Conservation (phyloP, 805 yeast species). For the Wickerhamiella allomyrinae region DNA sequence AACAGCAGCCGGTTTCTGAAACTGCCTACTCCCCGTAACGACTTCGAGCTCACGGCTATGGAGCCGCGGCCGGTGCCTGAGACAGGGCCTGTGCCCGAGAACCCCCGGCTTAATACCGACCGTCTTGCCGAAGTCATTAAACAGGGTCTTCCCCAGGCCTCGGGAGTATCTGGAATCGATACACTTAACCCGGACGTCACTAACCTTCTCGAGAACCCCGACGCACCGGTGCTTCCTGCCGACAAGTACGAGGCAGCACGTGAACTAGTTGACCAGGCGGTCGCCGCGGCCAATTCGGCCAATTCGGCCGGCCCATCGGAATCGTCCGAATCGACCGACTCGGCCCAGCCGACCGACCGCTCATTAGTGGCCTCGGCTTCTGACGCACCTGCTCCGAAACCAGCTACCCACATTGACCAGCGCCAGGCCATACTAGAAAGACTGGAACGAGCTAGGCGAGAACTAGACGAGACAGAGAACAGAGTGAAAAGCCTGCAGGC, state of each 20-base stretch:
- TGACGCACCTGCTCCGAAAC: too few relatives aligned
- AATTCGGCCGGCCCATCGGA: too few relatives aligned
- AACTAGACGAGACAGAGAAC: too few relatives aligned
- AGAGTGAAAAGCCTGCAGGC: too few relatives aligned
- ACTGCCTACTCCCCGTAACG: constrained; percentile 30
- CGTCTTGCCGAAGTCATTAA: too few relatives aligned
- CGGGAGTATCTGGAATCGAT: not conserved
- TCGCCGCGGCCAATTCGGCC: too few relatives aligned
- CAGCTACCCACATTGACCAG: too few relatives aligned
- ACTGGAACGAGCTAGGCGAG: too few relatives aligned
- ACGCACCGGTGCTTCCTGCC: not conserved
- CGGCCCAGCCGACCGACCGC: not conserved
- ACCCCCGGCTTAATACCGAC: too few relatives aligned
- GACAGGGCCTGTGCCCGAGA: not conserved
- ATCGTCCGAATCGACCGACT: not conserved
- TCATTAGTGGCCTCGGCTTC: not conserved
- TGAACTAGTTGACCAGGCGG: not conserved
- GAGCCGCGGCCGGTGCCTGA: not conserved
- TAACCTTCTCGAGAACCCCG: not conserved
- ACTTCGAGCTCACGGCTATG: constrained; percentile 18
- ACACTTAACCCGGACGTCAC: not conserved
- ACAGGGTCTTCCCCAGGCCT: not conserved
- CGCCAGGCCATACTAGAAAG: too few relatives aligned
- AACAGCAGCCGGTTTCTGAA: not conserved
- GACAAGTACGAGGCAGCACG: not conserved